Evolutionary conservation across 768 basidiomycete species (phyloP).

Genomic region (Pulveroboletus sp.): DNA sequence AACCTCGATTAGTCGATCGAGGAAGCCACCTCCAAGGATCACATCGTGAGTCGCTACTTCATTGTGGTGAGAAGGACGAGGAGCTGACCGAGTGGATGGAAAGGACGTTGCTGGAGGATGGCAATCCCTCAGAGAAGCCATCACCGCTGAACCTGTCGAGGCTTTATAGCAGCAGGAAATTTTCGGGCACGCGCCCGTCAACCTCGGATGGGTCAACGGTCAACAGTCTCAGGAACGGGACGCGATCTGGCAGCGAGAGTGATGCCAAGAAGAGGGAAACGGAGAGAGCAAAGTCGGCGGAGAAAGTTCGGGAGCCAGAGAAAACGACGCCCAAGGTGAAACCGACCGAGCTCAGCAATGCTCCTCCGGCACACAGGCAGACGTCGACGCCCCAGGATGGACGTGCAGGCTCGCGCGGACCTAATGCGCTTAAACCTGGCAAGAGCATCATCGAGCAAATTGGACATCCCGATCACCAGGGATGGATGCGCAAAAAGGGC

Average conservation of each 20-base stretch:
- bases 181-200: conserved; percentile 40
- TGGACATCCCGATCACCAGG: conserved; percentile 83
- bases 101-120: conserved; percentile 34
- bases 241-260: conserved; percentile 19
- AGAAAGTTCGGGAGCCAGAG: conserved; percentile 19
- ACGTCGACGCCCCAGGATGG: conserved; percentile 33
- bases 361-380: conserved; percentile 54
- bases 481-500: conserved; percentile 96
- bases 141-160: conserved; percentile 48
- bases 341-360: conserved; percentile 32
- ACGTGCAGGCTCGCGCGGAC: conserved; percentile 20
- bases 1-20: conserved; percentile 57
- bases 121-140: conserved; percentile 41
- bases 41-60: conserved; percentile 46
- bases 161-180: conserved; percentile 44
- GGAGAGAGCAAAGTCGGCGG: conserved; percentile 24
- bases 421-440: conserved; percentile 51
- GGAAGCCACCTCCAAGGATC: conserved; percentile 82
- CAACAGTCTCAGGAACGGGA: conserved; percentile 24
- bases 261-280: conserved; percentile 16
- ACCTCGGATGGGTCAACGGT: conserved; percentile 36
- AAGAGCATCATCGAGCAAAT: conserved; percentile 86
- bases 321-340: conserved; percentile 17
- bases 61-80: background rate
- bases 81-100: background rate